Conservation (phyloP, 768 basidiomycete species). For the Termitomyces sp. region DNA sequence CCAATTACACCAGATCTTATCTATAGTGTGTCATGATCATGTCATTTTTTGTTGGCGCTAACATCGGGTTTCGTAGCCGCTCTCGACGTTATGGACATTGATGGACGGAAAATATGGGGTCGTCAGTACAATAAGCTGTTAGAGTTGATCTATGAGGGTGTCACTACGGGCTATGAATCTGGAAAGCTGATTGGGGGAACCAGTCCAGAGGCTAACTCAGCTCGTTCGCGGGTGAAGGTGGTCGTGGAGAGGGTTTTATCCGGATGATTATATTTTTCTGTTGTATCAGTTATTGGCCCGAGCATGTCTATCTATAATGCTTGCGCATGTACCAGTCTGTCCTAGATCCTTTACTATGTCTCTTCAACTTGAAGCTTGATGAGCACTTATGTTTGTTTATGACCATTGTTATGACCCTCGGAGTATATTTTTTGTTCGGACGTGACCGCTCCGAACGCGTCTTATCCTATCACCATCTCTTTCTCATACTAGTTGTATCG, state of each 20-base stretch:
- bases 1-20: slow-evolving; percentile 63
- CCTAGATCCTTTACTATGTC: no score
- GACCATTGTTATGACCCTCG: no score
- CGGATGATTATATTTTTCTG: background rate
- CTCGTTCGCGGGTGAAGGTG: slow-evolving; percentile 59
- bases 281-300: background rate
- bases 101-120: slow-evolving; percentile 67
- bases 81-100: slow-evolving; percentile 64
- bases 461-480: slow-evolving; percentile 2
- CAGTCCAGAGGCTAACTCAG: slow-evolving; percentile 58
- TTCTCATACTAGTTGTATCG: slow-evolving; percentile 8
- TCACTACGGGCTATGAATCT: slow-evolving; percentile 49
- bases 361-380: no score
- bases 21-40: slow-evolving; percentile 48
- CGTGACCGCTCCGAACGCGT: background rate
- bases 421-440: background rate
- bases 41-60: slow-evolving; percentile 7
- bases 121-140: slow-evolving; percentile 76
- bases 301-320: background rate
- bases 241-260: slow-evolving; percentile 57
- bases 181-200: slow-evolving; percentile 54
- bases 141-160: slow-evolving; percentile 58
- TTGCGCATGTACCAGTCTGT: background rate
- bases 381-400: no score
- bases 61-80: slow-evolving; percentile 42